Base-by-base conservation (phyloP, 2,329 filamentous ascomycete genomes). In the Cordyceps militaris region DNA sequence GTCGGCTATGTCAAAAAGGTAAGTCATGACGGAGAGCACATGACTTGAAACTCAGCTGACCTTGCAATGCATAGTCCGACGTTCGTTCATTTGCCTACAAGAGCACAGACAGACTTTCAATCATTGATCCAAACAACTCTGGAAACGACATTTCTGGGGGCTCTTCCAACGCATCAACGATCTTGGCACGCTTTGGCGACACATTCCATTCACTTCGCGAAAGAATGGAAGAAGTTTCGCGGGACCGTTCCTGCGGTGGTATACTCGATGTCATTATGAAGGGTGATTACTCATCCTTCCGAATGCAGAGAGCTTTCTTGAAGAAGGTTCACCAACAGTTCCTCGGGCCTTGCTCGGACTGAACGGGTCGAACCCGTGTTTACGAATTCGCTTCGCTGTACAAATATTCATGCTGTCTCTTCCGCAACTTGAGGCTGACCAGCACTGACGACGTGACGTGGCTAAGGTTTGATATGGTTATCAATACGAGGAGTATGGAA, bases 61-160 rank as follows among this genome's bases (percentile, higher is more conserved):
- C 24, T 24, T 32, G 3, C 32, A 38, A 53, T n/a, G n/a, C n/a
- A n/a, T 44, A 83, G 79, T 71, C 67, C 38, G 67, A 76, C 26
- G 77, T 80, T 16, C 69, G 62, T 30, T 67, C 66, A 1, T 69
- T 85, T 53, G 70, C 76, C 4, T 83, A 86, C 66, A 82, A 81
- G 64, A 85, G 86, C 65, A 72, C 70, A 14, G 79, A 87, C 52
- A 84, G 91, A 1, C 78, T 99, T 1, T 89, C 87, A 9, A 96
- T 99, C 65, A 87, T 96, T 59, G 94, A 99, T 67, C 94, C 94
- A 0, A 96, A 97, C 70, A 88, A 89, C 59, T 70, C 82, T 0
- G 75, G 79, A 26, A 97, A 97, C 69, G 94, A 99, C 66, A 94
- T 99, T 26, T 87, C 94, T 0, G 91, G 91, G 10, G 92, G 92